Evolutionary conservation across 345 rosid species (phyloP).

Genomic region (Gossypioides kirkii): DNA sequence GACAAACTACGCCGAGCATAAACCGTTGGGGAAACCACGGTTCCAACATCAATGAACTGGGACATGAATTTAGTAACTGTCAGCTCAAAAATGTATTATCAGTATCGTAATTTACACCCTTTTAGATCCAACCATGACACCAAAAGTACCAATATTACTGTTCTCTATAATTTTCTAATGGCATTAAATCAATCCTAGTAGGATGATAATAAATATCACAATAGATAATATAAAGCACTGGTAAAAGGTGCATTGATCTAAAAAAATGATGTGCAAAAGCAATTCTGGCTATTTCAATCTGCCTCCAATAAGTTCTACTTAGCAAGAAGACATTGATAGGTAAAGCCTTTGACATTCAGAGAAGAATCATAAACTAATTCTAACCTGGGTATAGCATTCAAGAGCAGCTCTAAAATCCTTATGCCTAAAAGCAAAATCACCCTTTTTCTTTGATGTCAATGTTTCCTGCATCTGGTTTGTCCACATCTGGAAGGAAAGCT

Average conservation of each 20-base stretch:
- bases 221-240: neutral
- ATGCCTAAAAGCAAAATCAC: constrained; percentile 80
- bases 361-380: constrained; percentile 10
- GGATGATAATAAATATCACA: neutral
- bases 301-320: neutral
- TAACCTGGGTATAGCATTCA: constrained; percentile 78
- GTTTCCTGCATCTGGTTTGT: constrained; percentile 95
- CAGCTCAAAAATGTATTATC: neutral
- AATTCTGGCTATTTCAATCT: neutral
- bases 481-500: constrained; percentile 99
- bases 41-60: constrained; percentile 81
- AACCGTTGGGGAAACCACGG: constrained; percentile 84
- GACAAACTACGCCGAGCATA: constrained; percentile 77
- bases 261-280: neutral
- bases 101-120: neutral
- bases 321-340: neutral
- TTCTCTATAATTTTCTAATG: neutral
- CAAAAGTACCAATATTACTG: neutral
- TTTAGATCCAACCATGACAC: neutral
- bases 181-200: neutral
- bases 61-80: constrained; percentile 2
- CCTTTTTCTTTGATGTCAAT: constrained; percentile 74
- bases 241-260: neutral
- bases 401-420: constrained; percentile 63
- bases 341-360: neutral